Evolutionary conservation across 257 asterid genomes (phyloP), one percentile per base, ranked within the genome.

Genomic region (Scutellaria minor): DNA sequence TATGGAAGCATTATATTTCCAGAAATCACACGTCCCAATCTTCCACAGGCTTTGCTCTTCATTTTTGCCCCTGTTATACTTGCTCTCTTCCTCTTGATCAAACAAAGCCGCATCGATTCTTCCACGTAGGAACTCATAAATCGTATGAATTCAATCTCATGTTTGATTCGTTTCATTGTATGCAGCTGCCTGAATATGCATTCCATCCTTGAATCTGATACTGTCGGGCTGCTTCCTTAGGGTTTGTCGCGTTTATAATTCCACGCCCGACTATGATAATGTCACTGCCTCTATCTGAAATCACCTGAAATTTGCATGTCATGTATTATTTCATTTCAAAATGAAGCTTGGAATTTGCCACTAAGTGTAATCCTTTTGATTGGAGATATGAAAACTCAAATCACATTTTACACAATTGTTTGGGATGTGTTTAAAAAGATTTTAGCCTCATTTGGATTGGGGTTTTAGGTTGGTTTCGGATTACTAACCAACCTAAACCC

Each of bases 221-320:
- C 22, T 87, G 88, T 39, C 87, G 83, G 15, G 98, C 98, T 66
- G 88, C 90, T 78, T 87, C 96, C 5, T 84, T 84, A 12, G 96
- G 96, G 77, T 84, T 70, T 68, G 79, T 79, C 0, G 96, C 94
- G 78, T 85, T 85, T 65, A 93, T 86, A 46, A 93, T 88, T 78
- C 98, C 98, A 58, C 97, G 96, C 5, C 98, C 96, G 55, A 93
- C 97, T 12, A 93, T 93, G 39, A 91, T 89, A 47, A 91, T 74
- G 78, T 93, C 97, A 15, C 97, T 91, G 46, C 96, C 96, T 78
- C 96, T 84, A 22, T 89, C 97, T 59, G 83, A 77, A 47, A 93
- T 85, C 15, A 89, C 97, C 98, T 93, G 89, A 71, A 77, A 12
- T 48, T 13, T 7, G n/a, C 37, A 31, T 6, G 24, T 51, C 9